phyloP scores from a whole-genome alignment of 1,284 basidiomycete genomes.

The Rhizoctonia solani region DNA sequence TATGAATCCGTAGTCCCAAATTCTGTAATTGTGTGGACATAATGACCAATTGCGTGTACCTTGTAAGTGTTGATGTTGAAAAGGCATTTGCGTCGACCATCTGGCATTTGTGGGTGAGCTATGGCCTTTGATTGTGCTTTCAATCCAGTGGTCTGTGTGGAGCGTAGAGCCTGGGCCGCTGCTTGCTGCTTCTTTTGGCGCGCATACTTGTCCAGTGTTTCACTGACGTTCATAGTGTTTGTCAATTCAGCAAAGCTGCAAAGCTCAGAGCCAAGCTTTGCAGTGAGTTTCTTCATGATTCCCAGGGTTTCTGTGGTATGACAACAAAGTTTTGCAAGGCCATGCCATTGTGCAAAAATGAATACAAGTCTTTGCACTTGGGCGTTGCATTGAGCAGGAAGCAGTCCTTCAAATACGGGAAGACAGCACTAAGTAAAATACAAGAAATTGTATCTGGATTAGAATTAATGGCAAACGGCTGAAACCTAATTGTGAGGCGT shows the following conservation, averaged over 20 bases:
- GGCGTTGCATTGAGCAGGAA: slow-evolving; percentile 42
- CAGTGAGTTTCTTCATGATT: slow-evolving; percentile 40
- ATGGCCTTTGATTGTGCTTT: too few relatives aligned
- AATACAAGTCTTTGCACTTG: slow-evolving; percentile 44
- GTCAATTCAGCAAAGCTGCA: too few relatives aligned
- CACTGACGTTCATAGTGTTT: too few relatives aligned
- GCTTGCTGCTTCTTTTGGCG: too few relatives aligned
- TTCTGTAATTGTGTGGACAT: slow-evolving; percentile 42
- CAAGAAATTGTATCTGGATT: neutral
- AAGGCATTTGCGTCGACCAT: neutral
- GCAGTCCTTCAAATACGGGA: slow-evolving; percentile 47
- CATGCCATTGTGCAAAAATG: slow-evolving; percentile 46
- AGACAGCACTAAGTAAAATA: slow-evolving; percentile 44
- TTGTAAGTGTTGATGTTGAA: slow-evolving; percentile 47
- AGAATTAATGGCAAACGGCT: too few relatives aligned
- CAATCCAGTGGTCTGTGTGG: too few relatives aligned
- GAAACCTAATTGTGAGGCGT: too few relatives aligned
- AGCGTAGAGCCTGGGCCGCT: too few relatives aligned
- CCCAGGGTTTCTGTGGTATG: slow-evolving; percentile 45
- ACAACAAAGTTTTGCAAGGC: slow-evolving; percentile 45
- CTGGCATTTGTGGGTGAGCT: too few relatives aligned
- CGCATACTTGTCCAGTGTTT: too few relatives aligned
- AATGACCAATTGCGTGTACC: slow-evolving; percentile 46
- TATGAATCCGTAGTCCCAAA: slow-evolving; percentile 48
- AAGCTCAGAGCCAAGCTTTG: slow-evolving; percentile 39